Percentiles rank a stretch among this genome's conserved stretches.
phyloP scores from a whole-genome alignment of 768 basidiomycete genomes.

The Panellus pusillus region DNA sequence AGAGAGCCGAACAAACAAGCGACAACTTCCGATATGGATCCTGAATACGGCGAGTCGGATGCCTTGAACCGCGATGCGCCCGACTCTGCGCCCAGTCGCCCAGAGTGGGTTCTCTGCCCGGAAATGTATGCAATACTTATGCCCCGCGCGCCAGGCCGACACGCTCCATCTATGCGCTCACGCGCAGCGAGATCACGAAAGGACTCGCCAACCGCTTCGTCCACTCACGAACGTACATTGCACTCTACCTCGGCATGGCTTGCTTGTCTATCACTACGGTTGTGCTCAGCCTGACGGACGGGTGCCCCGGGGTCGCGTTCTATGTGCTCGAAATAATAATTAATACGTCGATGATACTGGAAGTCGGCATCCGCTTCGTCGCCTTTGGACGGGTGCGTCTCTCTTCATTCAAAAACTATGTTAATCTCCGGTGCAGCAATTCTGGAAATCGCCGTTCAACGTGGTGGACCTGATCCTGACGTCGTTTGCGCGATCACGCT shows the following conservation, averaged over 20 bases:
- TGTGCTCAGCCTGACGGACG: slow-evolving; percentile 76
- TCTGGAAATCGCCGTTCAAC: slow-evolving; percentile 95
- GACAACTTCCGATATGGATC: slow-evolving; percentile 27
- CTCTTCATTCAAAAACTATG: background rate
- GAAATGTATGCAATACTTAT: slow-evolving; percentile 13
- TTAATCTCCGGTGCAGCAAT: slow-evolving; percentile 60
- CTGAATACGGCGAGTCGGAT: slow-evolving; percentile 37
- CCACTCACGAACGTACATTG: slow-evolving; percentile 83
- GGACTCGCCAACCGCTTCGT: slow-evolving; percentile 91
- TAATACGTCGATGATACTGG: slow-evolving; percentile 89
- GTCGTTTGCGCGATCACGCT: slow-evolving; percentile 87
- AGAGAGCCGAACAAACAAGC: background rate
- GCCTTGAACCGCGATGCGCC: slow-evolving; percentile 33
- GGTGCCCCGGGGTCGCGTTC: slow-evolving; percentile 85
- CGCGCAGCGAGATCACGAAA: slow-evolving; percentile 76
- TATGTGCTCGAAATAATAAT: slow-evolving; percentile 88
- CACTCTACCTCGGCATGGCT: slow-evolving; percentile 88
- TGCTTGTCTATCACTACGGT: slow-evolving; percentile 85
- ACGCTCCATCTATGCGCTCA: slow-evolving; percentile 83
- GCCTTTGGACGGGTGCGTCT: slow-evolving; percentile 86
- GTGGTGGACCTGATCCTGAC: slow-evolving; percentile 87
- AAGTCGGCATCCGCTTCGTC: slow-evolving; percentile 88
- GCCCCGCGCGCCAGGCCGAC: slow-evolving; percentile 48
- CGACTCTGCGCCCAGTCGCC: slow-evolving; percentile 22
- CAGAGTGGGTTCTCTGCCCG: slow-evolving; percentile 27